Percentiles rank a stretch among this genome's conserved stretches.
Conservation (phyloP, 2,329 filamentous ascomycete genomes). For the Pseudocercospora cruenta region DNA sequence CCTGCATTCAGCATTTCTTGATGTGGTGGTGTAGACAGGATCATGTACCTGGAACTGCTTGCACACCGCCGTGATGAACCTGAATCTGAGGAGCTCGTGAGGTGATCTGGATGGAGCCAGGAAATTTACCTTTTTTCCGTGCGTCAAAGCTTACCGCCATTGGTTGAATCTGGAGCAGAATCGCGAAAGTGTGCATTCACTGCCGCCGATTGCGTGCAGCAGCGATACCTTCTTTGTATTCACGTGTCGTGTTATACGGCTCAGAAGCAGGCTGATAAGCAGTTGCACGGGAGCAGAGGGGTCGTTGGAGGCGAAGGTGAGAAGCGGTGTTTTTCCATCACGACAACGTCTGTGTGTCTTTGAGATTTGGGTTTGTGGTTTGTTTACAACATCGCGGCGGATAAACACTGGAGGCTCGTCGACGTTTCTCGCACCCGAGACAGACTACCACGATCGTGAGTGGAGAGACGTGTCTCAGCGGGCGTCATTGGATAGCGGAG, state of each 20-base stretch:
- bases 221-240: conserved; percentile 10
- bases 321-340: not conserved
- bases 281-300: conserved; percentile 10
- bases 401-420: not conserved
- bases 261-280: conserved; percentile 12
- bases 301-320: not conserved
- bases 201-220: conserved; percentile 15
- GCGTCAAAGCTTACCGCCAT: conserved; percentile 3
- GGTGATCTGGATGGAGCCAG: not conserved
- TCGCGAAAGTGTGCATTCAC: not conserved
- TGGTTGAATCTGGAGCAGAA: not conserved
- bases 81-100: not conserved
- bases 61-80: conserved; percentile 1
- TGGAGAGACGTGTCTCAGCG: conserved; percentile 14
- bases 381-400: conserved; percentile 7
- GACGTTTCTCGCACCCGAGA: not conserved
- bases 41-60: not conserved
- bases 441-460: not conserved
- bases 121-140: not conserved
- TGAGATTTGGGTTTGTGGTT: not conserved
- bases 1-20: not conserved
- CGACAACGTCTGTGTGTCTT: not conserved
- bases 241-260: conserved; percentile 14
- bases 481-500: conserved; percentile 8
- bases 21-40: not conserved